Conservation (phyloP, 805 yeast genomes). For the Saturnispora saitoi region DNA sequence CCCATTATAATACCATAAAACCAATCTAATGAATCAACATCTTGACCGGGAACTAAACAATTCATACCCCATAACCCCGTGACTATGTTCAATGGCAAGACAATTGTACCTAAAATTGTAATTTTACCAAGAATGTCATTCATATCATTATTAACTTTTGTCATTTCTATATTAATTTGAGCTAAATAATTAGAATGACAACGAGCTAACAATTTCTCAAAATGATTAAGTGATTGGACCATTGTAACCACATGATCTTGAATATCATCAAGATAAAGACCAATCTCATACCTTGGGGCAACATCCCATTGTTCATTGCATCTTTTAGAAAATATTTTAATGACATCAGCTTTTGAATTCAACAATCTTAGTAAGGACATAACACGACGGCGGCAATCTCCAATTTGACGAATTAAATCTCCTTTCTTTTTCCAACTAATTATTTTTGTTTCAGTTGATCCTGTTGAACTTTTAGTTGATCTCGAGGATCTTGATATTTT, state of each 20-base stretch:
- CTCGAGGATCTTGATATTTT: conserved; percentile 13
- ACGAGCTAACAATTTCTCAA: conserved; percentile 85
- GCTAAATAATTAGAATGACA: conserved; percentile 96
- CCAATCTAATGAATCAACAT: conserved; percentile 52
- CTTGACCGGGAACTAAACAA: conserved; percentile 92
- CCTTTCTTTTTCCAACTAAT: conserved; percentile 87
- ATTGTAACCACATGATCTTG: conserved; percentile 97
- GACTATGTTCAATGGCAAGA: conserved; percentile 86
- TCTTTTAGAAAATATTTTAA: conserved; percentile 87
- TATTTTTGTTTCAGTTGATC: conserved; percentile 34
- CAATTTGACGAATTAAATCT: conserved; percentile 89
- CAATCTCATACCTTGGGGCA: conserved; percentile 78
- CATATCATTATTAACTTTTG: conserved; percentile 92
- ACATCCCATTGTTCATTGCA: conserved; percentile 79
- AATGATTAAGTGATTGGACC: conserved; percentile 92
- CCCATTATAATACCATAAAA: conserved; percentile 44
- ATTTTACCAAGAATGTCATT: conserved; percentile 93
- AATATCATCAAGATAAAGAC: conserved; percentile 91
- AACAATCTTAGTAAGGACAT: conserved; percentile 80
- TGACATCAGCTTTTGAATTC: conserved; percentile 95
- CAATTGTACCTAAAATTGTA: conserved; percentile 89
- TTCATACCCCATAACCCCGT: conserved; percentile 99
- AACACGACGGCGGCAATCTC: conserved; percentile 89
- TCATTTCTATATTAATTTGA: conserved; percentile 96
- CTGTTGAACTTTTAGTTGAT: conserved; percentile 19